Evolutionary conservation across 2,329 filamentous ascomycete genomes (phyloP), one percentile per base, ranked within the genome.

Genomic region (Aspergillus piperis): DNA sequence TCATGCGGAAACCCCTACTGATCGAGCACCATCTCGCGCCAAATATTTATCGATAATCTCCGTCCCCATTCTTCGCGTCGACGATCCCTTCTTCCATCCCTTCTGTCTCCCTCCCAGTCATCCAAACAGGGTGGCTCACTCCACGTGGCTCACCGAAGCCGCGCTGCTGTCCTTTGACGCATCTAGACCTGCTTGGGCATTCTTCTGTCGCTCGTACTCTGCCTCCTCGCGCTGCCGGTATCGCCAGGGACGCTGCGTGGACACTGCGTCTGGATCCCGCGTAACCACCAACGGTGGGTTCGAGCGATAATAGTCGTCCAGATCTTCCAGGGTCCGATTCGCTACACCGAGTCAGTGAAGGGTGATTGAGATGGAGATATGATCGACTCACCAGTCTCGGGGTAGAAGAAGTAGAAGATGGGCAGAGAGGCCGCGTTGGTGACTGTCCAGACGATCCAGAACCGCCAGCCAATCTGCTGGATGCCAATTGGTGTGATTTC

Each of bases 341-440:
- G 70, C 70, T 66, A 19, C 10, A 10, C 25, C 10, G 11, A 11
- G 13, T 30, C 15, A 55, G 30, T 57, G 4, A 48, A 19, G 25
- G 36, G n/a, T 17, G 0, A 38, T 11, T 6, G 1, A 36, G 32
- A 11, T 2, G 11, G 25, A 6, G 25, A 17, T 4, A 21, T 8
- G 36, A 13, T 2, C 13, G 15, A 49, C 54, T n/a, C 21, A 68
- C 66, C 64, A 42, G 72, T 74, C 48, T 75, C 71, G 3, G 74
- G 72, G 36, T 75, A 75, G 50, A 75, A 65, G 54, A 76, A 70
- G 66, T 81, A 82, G n/a, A 81, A 73, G 13, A 79, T 74, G 1
- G 81, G 81, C 0, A 84, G 72, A 64, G 83, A 83, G 10, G 69
- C 64, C 15, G 72, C 77, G 61, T 82, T 82, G 67, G 79, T 73